Conservation (phyloP, 2,329 filamentous ascomycete genomes). For the Penicillium sp. region DNA sequence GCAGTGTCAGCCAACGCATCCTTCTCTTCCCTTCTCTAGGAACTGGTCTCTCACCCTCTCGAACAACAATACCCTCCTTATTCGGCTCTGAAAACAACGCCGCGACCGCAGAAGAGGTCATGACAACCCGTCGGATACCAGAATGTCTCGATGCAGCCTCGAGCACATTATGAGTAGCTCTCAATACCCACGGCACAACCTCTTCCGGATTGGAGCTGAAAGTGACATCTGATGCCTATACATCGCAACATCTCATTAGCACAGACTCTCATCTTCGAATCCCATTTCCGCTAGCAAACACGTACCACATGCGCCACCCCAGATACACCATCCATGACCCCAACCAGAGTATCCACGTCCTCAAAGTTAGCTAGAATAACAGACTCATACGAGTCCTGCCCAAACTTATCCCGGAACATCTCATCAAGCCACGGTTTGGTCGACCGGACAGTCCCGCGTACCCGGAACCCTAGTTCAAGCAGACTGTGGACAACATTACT, state of each 20-base stretch:
- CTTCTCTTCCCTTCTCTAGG: background rate
- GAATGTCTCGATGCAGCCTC: constrained; percentile 9
- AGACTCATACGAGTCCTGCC: constrained; percentile 27
- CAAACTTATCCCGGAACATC: constrained; percentile 26
- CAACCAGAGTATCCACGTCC: background rate
- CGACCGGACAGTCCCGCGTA: constrained; percentile 46
- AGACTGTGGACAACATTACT: constrained; percentile 43
- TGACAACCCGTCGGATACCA: constrained; percentile 18
- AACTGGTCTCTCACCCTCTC: constrained; percentile 12
- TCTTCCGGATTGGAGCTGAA: constrained; percentile 13
- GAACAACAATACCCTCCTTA: constrained; percentile 6
- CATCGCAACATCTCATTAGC: background rate
- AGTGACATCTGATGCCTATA: constrained; percentile 12
- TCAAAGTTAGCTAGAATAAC: constrained; percentile 18
- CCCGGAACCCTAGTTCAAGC: constrained; percentile 42
- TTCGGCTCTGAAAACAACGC: constrained; percentile 3
- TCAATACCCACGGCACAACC: constrained; percentile 11
- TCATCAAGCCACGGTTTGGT: constrained; percentile 36
- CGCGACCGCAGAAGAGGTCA: constrained; percentile 22
- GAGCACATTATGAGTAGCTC: constrained; percentile 14
- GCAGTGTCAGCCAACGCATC: background rate
- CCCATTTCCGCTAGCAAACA: background rate
- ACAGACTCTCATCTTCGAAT: background rate
- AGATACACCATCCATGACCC: constrained; percentile 27
- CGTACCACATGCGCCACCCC: constrained; percentile 13